A percentile compares a stretch with the other conserved stretches of the same genome.
These are phyloP conservation scores for Yamadazyma triangularis DNA, from an alignment of 1,139 yeast genomes.

Conservation along the genomic window DNA sequence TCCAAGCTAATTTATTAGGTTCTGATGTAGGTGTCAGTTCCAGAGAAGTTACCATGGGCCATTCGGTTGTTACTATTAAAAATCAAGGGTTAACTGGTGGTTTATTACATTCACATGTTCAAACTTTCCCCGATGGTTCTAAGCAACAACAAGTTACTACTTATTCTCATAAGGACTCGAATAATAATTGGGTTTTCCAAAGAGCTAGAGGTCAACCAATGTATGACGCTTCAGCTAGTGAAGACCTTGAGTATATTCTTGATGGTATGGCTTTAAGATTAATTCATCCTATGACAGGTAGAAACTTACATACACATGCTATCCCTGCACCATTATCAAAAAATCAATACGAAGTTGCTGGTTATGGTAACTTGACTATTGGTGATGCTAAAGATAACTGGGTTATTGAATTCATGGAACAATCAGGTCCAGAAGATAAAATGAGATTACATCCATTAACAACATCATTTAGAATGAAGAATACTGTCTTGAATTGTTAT, in stretches of 20 bases:
- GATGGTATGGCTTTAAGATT: conserved; percentile 79
- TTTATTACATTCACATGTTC: conserved; percentile 90
- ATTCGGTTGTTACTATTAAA: conserved; percentile 75
- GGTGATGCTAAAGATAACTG: conserved; percentile 95
- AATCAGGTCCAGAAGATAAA: conserved; percentile 66
- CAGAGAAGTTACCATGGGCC: conserved; percentile 76
- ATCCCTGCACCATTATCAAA: conserved; percentile 77
- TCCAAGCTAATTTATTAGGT: conserved; percentile 89
- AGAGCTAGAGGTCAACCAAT: conserved; percentile 58
- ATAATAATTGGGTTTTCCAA: conserved; percentile 88
- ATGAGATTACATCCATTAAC: conserved; percentile 78
- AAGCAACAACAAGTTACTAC: conserved; percentile 95
- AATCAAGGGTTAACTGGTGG: conserved; percentile 93
- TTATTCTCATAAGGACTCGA: conserved; percentile 85
- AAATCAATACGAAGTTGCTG: conserved; percentile 77
- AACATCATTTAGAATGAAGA: conserved; percentile 74
- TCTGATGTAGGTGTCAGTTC: conserved; percentile 84
- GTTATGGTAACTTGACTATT: conserved; percentile 81
- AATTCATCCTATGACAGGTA: conserved; percentile 74
- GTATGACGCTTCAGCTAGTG: conserved; percentile 48
- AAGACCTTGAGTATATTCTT: conserved; percentile 53
- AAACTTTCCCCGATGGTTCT: conserved; percentile 92
- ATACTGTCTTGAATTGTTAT: conserved; percentile 71
- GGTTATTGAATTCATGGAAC: conserved; percentile 84
- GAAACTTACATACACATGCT: conserved; percentile 87